Conservation (phyloP, 306 rosid genomes). For the peach (Prunus persica) region Prunus_persica_NCBIv2 NC_034013.1:9949501-9950000, state of each 20-base stretch:
- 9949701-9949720: neutral
- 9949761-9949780: too few relatives aligned
- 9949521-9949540: neutral
- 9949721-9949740: neutral
- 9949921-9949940: too few relatives aligned
- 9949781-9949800: too few relatives aligned
- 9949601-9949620: neutral
- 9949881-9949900: too few relatives aligned
- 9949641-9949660: neutral
- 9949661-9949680: neutral
- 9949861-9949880: too few relatives aligned
- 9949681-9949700: slow-evolving; percentile 2
- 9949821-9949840: too few relatives aligned
- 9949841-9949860: too few relatives aligned
- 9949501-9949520: slow-evolving; percentile 4
- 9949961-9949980: too few relatives aligned
- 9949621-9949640: neutral
- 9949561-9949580: neutral
- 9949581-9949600: neutral
- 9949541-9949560: neutral
- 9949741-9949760: neutral
- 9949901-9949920: too few relatives aligned
- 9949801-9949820: too few relatives aligned
- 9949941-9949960: too few relatives aligned
- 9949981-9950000: too few relatives aligned